Evolutionary conservation across 306 rosid species (phyloP).

Genomic region (Gastrolobium villosum): DNA sequence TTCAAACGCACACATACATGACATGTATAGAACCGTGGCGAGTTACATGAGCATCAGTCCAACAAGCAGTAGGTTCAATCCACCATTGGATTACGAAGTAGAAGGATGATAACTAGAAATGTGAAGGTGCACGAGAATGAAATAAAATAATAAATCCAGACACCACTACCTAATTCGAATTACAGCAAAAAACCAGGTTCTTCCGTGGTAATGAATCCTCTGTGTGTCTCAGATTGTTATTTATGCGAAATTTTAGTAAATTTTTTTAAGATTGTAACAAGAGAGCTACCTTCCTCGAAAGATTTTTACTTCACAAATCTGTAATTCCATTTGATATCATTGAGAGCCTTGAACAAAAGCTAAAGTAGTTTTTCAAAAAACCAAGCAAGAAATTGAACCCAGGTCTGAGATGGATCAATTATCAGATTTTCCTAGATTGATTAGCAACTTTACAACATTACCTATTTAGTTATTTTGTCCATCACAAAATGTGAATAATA

Average conservation of each 20-base stretch:
- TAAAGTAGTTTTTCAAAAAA: too few species aligned
- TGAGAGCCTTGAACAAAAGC: neutral
- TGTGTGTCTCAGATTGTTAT: too few species aligned
- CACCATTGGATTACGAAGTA: too few species aligned
- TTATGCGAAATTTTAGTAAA: too few species aligned
- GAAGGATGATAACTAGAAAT: neutral
- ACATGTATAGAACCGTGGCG: too few species aligned
- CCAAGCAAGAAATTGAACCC: too few species aligned
- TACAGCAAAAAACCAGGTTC: neutral
- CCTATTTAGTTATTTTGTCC: neutral
- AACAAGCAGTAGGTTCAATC: neutral
- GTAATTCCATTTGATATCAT: neutral
- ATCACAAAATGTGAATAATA: neutral
- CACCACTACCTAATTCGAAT: neutral
- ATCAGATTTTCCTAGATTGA: neutral
- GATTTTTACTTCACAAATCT: neutral
- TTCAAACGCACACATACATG: neutral
- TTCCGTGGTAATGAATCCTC: too few species aligned
- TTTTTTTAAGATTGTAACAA: too few species aligned
- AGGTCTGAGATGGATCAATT: too few species aligned
- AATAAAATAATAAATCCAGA: neutral
- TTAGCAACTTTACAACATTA: neutral
- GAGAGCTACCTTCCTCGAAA: too few species aligned
- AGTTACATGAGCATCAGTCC: neutral
- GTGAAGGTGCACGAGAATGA: neutral